Conservation (phyloP, 495 filamentous ascomycete genomes). For the Podospora sp. region DNA sequence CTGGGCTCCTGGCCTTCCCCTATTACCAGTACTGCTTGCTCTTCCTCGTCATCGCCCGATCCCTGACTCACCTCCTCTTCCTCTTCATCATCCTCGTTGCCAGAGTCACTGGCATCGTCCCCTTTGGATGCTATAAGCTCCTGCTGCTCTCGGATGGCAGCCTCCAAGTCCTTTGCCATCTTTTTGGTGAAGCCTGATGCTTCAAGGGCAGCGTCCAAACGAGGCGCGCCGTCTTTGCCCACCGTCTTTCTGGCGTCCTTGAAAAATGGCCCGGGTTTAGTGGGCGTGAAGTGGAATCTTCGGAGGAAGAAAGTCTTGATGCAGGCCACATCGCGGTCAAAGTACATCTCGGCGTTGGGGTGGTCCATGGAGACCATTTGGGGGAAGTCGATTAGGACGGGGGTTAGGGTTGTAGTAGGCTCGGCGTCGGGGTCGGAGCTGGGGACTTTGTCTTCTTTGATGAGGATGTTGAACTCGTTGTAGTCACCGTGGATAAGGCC, state of each 20-base stretch:
- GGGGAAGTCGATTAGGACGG: constrained; percentile 94
- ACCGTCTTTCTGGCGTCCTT: constrained; percentile 77
- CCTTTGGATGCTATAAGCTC: constrained; percentile 29
- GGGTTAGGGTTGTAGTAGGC: constrained; percentile 49
- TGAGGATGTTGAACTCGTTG: constrained; percentile 98
- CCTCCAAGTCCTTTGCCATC: constrained; percentile 89
- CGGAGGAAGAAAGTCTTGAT: constrained; percentile 90
- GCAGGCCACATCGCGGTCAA: constrained; percentile 91
- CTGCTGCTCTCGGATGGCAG: constrained; percentile 73
- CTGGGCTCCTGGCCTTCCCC: constrained; percentile 29
- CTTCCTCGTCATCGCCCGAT: constrained; percentile 26
- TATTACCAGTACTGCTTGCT: constrained; percentile 8
- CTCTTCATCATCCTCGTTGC: constrained; percentile 69
- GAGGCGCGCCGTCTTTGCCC: constrained; percentile 61
- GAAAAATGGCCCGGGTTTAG: constrained; percentile 82
- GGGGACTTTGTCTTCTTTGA: constrained; percentile 66
- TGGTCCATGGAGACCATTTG: constrained; percentile 98
- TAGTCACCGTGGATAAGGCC: constrained; percentile 98
- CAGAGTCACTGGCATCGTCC: constrained; percentile 63
- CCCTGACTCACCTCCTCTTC: constrained; percentile 28
- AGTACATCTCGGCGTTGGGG: constrained; percentile 89
- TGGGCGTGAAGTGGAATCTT: constrained; percentile 83
- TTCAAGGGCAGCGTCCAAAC: constrained; percentile 85
- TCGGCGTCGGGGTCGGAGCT: constrained; percentile 31
- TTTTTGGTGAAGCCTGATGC: constrained; percentile 95